Percentiles rank a stretch among this genome's conserved stretches.
Evolutionary conservation across 805 yeast species (phyloP).

Genomic region (Deakozyma indianensis): DNA sequence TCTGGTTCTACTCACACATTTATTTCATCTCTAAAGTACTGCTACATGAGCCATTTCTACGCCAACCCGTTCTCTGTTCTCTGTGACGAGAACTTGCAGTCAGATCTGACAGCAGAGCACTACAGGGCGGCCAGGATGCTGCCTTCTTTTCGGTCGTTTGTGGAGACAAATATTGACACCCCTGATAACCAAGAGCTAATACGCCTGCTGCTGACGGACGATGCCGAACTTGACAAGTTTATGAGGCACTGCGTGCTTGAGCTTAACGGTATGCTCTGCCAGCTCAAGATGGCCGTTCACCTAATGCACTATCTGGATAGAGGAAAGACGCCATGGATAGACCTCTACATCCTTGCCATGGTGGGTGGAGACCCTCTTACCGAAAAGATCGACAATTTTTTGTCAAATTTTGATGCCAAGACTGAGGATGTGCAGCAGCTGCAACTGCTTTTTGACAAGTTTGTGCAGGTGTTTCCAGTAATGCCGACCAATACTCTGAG

Average conservation of each 20-base stretch:
- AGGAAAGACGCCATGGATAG: not conserved
- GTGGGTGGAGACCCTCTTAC: not conserved
- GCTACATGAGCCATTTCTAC: slow-evolving; percentile 22
- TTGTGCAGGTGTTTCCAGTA: not conserved
- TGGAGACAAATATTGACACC: slow-evolving; percentile 9
- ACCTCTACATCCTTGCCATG: not conserved
- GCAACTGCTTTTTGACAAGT: not conserved
- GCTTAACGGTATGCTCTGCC: not conserved
- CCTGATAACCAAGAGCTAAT: not conserved
- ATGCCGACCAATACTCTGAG: not conserved
- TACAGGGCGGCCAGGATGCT: slow-evolving; percentile 19
- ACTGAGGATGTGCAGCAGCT: not conserved
- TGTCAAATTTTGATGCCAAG: not conserved
- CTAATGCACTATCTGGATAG: not conserved
- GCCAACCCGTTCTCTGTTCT: slow-evolving; percentile 22
- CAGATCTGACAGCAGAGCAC: slow-evolving; percentile 9
- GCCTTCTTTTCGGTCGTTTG: slow-evolving; percentile 21
- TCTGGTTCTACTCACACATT: slow-evolving; percentile 9
- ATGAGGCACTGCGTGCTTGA: not conserved
- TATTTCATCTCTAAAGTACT: slow-evolving; percentile 16
- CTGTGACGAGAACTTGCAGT: slow-evolving; percentile 1
- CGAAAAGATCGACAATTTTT: not conserved
- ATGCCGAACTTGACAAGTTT: slow-evolving; percentile 4
- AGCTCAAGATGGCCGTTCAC: not conserved
- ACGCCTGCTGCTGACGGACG: slow-evolving; percentile 8